These are phyloP conservation scores for Eucalyptus rudis DNA, from an alignment of 345 rosid species.

Conservation along the genomic window DNA sequence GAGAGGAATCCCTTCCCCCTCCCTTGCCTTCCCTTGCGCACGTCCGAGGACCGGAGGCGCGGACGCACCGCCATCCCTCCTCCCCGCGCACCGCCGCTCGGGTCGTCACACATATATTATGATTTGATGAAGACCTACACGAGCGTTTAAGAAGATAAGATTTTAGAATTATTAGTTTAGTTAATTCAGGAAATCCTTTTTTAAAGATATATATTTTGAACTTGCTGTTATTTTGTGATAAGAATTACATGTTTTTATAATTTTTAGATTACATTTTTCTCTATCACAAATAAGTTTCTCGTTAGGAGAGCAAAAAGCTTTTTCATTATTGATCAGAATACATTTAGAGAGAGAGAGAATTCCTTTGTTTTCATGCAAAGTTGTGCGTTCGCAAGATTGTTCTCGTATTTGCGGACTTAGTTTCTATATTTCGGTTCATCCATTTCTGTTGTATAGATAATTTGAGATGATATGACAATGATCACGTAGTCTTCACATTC, in stretches of 20 bases:
- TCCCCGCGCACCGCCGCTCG: no score
- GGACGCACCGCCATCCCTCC: no score
- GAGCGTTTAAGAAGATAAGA: no score
- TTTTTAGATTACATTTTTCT: not conserved
- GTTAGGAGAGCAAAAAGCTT: not conserved
- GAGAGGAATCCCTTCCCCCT: no score
- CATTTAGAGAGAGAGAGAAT: not conserved
- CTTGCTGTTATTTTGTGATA: not conserved
- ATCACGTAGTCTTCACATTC: no score
- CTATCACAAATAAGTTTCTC: not conserved
- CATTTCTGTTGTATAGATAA: not conserved
- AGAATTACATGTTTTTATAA: not conserved
- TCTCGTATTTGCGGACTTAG: not conserved
- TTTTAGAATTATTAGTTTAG: not conserved
- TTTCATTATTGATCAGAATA: not conserved
- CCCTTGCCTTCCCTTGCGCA: no score
- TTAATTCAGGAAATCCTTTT: not conserved
- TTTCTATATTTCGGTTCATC: not conserved
- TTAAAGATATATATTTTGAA: not conserved
- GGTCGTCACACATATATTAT: no score
- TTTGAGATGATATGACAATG: not conserved
- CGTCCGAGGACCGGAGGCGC: no score
- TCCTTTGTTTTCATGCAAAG: not conserved
- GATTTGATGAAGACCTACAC: no score
- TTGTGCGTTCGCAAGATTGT: not conserved